Conservation (phyloP, 2,329 filamentous ascomycete genomes). For the Trichoderma sp. region DNA sequence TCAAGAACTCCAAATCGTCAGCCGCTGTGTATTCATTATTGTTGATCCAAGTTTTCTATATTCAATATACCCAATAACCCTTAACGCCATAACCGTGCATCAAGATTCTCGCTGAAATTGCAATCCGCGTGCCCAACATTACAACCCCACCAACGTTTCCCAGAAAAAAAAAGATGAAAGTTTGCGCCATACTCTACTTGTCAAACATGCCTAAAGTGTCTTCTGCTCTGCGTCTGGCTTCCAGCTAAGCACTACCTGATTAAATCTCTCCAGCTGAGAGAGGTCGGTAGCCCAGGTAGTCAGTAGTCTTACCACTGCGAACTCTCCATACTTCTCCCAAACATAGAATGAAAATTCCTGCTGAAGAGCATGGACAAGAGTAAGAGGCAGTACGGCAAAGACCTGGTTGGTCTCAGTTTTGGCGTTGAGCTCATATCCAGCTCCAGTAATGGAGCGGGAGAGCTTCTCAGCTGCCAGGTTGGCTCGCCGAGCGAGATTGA, state of each 20-base stretch:
- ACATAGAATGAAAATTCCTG: constrained; percentile 46
- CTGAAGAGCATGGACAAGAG: constrained; percentile 39
- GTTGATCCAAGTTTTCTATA: not conserved
- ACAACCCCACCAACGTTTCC: not conserved
- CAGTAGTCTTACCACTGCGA: constrained; percentile 43
- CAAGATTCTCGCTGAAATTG: constrained; percentile 3
- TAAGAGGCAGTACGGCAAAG: constrained; percentile 43
- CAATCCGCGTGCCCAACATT: not conserved
- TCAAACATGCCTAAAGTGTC: not conserved
- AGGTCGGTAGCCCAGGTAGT: constrained; percentile 51
- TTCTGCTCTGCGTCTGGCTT: not conserved
- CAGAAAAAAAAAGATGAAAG: not conserved
- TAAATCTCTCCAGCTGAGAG: constrained; percentile 40
- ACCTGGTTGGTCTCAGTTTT: constrained; percentile 52
- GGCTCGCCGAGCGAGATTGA: constrained; percentile 43
- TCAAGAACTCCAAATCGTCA: not conserved
- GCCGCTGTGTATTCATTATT: not conserved
- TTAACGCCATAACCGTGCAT: constrained; percentile 5
- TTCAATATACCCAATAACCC: not conserved
- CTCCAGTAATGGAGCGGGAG: constrained; percentile 40
- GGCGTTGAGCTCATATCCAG: constrained; percentile 42
- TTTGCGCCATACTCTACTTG: not conserved
- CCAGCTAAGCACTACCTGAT: constrained; percentile 29
- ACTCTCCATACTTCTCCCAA: constrained; percentile 43
- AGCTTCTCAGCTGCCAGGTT: constrained; percentile 45